Evolutionary conservation across 805 yeast genomes (phyloP), one percentile per base, ranked within the genome.

Genomic region (Candida endomychidarum): DNA sequence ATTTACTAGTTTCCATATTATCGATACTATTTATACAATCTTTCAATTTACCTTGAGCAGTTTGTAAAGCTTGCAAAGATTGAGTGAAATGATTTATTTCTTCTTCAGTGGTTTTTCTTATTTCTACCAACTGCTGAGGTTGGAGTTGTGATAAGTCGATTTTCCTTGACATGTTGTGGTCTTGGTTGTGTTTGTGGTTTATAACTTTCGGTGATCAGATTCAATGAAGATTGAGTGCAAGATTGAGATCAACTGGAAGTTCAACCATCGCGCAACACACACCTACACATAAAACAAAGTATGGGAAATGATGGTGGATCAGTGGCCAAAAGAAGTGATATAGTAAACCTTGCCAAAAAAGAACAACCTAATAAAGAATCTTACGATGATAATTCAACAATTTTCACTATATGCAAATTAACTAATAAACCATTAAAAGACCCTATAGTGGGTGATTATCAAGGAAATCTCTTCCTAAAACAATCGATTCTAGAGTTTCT

Each of bases 11-110:
- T 42, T 74, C 77, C 43, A 86, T 71, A 26, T 70, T 67, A 40
- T 78, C 77, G 34, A 93, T 81, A 48, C 88, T 83, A 28, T 70
- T 70, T 12, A 81, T 74, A 60, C 97, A 91, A 49, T 90, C 96
- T 49, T 74, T 74, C 57, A 89, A 86, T 63, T 86, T 90, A 36
- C 74, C 63, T 55, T 83, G 86, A 2, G 98, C 98, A 32, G 88
- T 75, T 43, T 80, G 79, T 29, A 93, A 74, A 4, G 96, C 96
- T 49, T 81, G 83, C 43, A 85, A 74, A 0, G 98, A 90, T 34
- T 83, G 82, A 14, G 86, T 76, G 53, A 93, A 80, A 55, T 90
- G 96, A 52, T 86, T 86, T 27, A 90, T 69, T 58, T 93, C 99
- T 53, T 80, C 81, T 50, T 87, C 91, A 16, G 93, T 74, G 54